Evolutionary conservation across 148 eudicot genomes (phyloP), one percentile per base, ranked within the genome.

Genomic region (Chenopodium album): DNA sequence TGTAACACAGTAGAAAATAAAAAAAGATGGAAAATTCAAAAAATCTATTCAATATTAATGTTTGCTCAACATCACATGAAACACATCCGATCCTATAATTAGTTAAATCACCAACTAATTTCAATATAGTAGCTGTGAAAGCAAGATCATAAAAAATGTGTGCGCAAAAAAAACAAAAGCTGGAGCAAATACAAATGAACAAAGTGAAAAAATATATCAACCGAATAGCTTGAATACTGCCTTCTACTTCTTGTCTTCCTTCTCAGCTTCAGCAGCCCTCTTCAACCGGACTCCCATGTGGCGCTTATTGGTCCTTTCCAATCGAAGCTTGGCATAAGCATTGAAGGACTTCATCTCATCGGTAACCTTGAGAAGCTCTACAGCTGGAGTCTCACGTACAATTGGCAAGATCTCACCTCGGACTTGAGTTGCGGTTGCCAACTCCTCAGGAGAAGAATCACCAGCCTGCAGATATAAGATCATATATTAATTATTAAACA

Each of bases 221-320:
- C 13, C 88, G 89, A 82, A 84, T 17, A 56, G 89, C 86, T 90
- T 79, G 81, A 31, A 78, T 20, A 73, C 1, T 62, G 90, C 62
- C 79, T 80, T 70, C 88, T 80, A 90, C 76, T 91, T 86, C 89
- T 90, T 87, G 23, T 91, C 91, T 82, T 91, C 92, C 69, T 91
- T 88, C 79, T 85, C 91, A 28, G 92, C 91, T 70, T 91, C 94
- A 23, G 90, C 92, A 32, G 92, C 92, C 85, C 73, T 88, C 94
- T 89, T 91, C 73, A 73, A 28, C 71, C 92, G 75, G 11, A 84
- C 86, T 65, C 94, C 94, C 78, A 79, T 22, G 71, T 91, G 90
- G 77, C 88, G 88, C 34, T 80, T 74, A 56, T 91, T 90, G 22
- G 75, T 91, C 81, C 89, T 83, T 85, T 90, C 91, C 56, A 90